Base-by-base conservation (phyloP, 2,329 filamentous ascomycete species). In the Aspergillus cejpii region DNA sequence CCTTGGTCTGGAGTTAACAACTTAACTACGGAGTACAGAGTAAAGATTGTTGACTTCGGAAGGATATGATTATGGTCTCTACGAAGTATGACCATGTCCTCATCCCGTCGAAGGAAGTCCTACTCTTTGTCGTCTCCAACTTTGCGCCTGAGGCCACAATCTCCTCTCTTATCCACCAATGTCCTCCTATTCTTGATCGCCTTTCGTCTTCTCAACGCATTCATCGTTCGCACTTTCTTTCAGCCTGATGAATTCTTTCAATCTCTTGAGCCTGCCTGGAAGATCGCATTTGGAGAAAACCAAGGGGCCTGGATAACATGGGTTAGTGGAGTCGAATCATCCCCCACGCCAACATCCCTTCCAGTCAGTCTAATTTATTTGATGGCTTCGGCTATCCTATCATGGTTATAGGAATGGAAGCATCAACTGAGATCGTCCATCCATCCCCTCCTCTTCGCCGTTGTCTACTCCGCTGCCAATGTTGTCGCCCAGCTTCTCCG, bases 201-300 rank as follows among this genome's bases (percentile, higher is more conserved):
- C 31, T 78, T 94, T 51, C 87, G 92, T 43, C 76, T 91, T 52
- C 65, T 86, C 63, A 95, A 95, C 70, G 83, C 88, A 24, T 74
- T 92, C 56, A 80, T 76, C 50, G 74, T 94, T 45, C 75, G 79
- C 53, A 97, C 92, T 15, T 98, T 96, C 66, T 98, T 98, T 71
- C 92, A 98, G 67, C 92, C 92, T 21, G 92, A 98, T 72, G 92
- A 98, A 68, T 97, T 87, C 73, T 98, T 92, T 61, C 92, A 98
- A 64, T 85, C 89, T 1, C 78, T 97, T 36, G 92, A 98, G 71
- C 91, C 92, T 42, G 92, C 92, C 54, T 97, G 91, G 90, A 75
- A 83, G 58, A 76, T 92, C 44, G 85, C 86, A 2, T 96, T 95
- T 74, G 90, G 90, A 17, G 61, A 73, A 2, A 64, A 75, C 11